Base-by-base conservation (phyloP, 2,329 filamentous ascomycete species). In the Verticillium nonalfalfae region DNA sequence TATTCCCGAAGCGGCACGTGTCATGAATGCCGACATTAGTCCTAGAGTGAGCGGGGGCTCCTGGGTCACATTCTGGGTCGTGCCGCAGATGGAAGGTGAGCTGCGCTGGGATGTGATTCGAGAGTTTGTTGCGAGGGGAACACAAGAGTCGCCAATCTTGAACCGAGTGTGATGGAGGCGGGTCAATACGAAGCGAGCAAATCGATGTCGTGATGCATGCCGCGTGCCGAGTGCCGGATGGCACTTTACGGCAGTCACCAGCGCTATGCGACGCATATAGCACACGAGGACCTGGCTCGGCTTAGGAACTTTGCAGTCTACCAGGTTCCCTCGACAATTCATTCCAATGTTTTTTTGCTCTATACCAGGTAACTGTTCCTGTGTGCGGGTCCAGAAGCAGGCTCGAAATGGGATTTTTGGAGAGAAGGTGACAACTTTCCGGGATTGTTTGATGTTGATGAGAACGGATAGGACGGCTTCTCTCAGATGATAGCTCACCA, bases 11-110 rank as follows among this genome's bases (percentile, higher is more conserved):
- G 35, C 55, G 1, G 57, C 61, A 1, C 67, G 74, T 5, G 66
- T 75, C 2, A 72, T 74, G 56, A 75, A 73, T 31, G 62, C 68
- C 1, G 21, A 71, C 0, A 70, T 75, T 18, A 71, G 71, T 1
- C 63, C 65, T 1, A 61, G 62, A 4, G 67, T 70, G 15, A 56
- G 65, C 4, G 61, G 61, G 2, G 70, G 72, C 0, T 66, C 70
- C 9, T 73, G 68, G 68, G 55, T 68, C 0, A 74, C 72, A 1
- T 63, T 71, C 34, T 75, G 75, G 15, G 63, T 65, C 18, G 64
- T 69, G 5, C 71, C 71, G 2, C 50, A 61, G 1, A 65, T 63
- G 1, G 68, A 66, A 0, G 59, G 66, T 31, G 64, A 58, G 2
- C 62, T 50, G 31, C 50, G 69, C 36, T 75, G 74, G 73, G 66